These are phyloP conservation scores for Pestalotiopsis sp. DNA, from an alignment of 2,329 filamentous ascomycete species.

Conservation along the genomic window DNA sequence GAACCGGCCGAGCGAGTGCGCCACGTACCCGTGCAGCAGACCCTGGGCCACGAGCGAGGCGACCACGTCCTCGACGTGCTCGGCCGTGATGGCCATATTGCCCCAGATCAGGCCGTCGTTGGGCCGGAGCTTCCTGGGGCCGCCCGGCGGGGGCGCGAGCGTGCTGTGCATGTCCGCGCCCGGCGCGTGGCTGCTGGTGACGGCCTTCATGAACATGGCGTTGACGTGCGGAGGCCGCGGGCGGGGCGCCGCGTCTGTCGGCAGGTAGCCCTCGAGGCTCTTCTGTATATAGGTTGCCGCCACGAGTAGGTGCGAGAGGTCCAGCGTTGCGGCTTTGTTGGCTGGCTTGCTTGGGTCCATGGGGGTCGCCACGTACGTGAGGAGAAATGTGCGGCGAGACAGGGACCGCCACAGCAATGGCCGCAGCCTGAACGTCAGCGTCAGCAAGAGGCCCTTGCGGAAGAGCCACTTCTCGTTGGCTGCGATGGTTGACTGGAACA, in stretches of 20 bases:
- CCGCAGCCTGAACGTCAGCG: constrained; percentile 75
- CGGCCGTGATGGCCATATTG: constrained; percentile 57
- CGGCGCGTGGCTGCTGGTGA: constrained; percentile 45
- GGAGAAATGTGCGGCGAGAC: constrained; percentile 73
- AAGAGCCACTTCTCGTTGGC: constrained; percentile 72
- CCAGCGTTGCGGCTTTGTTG: constrained; percentile 72
- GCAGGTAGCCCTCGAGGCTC: constrained; percentile 58
- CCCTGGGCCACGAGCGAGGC: constrained; percentile 78
- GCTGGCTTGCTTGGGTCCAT: constrained; percentile 54
- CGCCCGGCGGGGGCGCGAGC: constrained; percentile 48
- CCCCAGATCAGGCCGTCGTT: constrained; percentile 65
- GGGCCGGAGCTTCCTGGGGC: constrained; percentile 49
- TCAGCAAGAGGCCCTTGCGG: constrained; percentile 71
- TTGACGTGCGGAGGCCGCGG: constrained; percentile 44
- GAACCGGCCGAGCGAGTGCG: constrained; percentile 73
- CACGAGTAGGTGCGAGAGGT: constrained; percentile 66
- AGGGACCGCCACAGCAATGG: constrained; percentile 83
- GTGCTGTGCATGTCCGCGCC: constrained; percentile 30
- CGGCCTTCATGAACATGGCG: constrained; percentile 51
- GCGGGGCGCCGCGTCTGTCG: constrained; percentile 31
- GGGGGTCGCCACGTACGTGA: constrained; percentile 61
- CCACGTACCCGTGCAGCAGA: constrained; percentile 80
- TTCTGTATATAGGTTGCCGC: constrained; percentile 67
- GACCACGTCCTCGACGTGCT: constrained; percentile 76
- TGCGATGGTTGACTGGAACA: constrained; percentile 70